phyloP scores from a whole-genome alignment of 345 rosid genomes.

The Luvunga scandens region DNA sequence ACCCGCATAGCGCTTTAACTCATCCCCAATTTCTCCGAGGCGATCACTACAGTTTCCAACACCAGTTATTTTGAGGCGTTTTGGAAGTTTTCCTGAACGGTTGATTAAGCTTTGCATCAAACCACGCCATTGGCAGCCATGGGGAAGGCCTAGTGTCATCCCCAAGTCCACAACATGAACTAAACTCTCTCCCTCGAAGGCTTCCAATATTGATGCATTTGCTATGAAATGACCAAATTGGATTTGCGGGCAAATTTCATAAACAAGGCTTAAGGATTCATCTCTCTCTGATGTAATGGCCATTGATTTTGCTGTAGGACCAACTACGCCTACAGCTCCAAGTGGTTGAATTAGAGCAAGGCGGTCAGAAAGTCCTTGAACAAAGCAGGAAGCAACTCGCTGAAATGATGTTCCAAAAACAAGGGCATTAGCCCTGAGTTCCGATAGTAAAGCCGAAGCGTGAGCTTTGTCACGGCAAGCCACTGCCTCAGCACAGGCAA shows the following conservation, averaged over 20 bases:
- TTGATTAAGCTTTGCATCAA: conserved; percentile 34
- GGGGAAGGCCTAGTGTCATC: conserved; percentile 39
- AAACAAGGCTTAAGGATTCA: conserved; percentile 39
- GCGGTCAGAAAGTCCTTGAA: conserved; percentile 45
- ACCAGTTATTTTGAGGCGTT: conserved; percentile 35
- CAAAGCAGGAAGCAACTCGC: conserved; percentile 50
- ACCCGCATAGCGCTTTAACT: conserved; percentile 23
- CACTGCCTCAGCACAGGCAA: conserved; percentile 56
- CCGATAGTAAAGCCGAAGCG: conserved; percentile 41
- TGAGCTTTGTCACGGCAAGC: conserved; percentile 49
- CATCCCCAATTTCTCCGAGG: conserved; percentile 31
- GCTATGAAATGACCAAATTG: conserved; percentile 47
- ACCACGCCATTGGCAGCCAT: conserved; percentile 39
- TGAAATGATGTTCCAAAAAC: conserved; percentile 48
- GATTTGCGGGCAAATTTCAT: conserved; percentile 49
- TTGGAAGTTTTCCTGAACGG: conserved; percentile 26
- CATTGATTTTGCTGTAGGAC: background rate
- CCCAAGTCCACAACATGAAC: conserved; percentile 50
- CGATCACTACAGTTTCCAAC: conserved; percentile 26
- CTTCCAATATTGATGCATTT: conserved; percentile 44
- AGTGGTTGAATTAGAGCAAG: conserved; percentile 41
- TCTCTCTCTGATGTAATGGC: conserved; percentile 26
- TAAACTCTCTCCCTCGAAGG: conserved; percentile 63
- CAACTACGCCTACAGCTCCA: conserved; percentile 26
- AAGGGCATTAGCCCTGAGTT: conserved; percentile 39